Evolutionary conservation across 176 grass and related monocot genomes (phyloP).

Genomic region (Phyllostachys edulis): DNA sequence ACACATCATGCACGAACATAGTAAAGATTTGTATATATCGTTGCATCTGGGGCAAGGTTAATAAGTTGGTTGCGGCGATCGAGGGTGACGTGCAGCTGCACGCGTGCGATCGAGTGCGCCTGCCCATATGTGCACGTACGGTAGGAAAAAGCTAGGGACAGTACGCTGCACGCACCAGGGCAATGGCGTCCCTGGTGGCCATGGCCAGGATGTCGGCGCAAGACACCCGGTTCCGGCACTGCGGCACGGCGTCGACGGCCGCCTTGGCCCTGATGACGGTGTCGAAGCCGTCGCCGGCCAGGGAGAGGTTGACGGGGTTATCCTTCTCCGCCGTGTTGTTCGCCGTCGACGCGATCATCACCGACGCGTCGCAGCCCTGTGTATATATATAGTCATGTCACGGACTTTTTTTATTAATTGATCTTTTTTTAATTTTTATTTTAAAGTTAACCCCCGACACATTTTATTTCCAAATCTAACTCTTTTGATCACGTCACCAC

Average conservation of each 20-base stretch:
- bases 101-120: no score
- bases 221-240: constrained; percentile 72
- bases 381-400: no score
- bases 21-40: no score
- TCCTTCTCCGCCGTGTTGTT: constrained; percentile 97
- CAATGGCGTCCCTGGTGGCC: constrained; percentile 78
- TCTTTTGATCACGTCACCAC: no score
- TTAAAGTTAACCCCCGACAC: no score
- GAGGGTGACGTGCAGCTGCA: no score
- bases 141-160: background rate
- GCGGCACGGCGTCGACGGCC: constrained; percentile 68
- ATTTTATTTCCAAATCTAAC: no score
- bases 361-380: constrained; percentile 89
- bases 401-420: no score
- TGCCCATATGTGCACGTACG: background rate
- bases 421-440: no score
- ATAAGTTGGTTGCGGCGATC: background rate
- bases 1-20: no score
- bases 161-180: constrained; percentile 36
- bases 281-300: constrained; percentile 97
- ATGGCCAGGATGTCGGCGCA: constrained; percentile 92
- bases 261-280: constrained; percentile 87
- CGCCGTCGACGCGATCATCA: constrained; percentile 62
- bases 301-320: constrained; percentile 64
- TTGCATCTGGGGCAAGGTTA: no score